These are phyloP conservation scores for Mitragyna speciosa DNA, from an alignment of 257 asterid genomes.

Conservation along the genomic window DNA sequence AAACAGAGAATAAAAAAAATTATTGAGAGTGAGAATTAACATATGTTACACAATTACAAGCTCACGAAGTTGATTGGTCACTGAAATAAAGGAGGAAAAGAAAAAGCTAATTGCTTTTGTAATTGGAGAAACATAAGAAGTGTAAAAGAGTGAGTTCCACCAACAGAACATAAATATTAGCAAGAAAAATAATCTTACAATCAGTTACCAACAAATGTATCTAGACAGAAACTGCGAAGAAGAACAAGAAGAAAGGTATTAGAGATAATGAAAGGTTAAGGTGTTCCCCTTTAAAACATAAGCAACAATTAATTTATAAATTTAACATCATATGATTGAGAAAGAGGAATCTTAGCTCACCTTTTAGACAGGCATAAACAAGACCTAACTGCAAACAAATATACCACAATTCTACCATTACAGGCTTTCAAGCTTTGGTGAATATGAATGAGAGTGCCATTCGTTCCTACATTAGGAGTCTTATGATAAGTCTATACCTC, in stretches of 20 bases:
- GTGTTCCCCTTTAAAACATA: not conserved
- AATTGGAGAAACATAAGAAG: not conserved
- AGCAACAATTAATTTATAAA: not conserved
- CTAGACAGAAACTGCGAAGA: not conserved
- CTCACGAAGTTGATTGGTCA: not conserved
- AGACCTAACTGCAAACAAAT: not conserved
- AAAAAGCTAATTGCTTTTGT: not conserved
- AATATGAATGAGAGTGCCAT: not conserved
- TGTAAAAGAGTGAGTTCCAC: not conserved
- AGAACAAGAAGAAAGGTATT: not conserved
- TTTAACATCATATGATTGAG: too few species aligned
- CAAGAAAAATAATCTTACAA: not conserved
- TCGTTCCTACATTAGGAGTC: not conserved
- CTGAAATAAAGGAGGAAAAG: not conserved
- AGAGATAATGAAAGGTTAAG: not conserved
- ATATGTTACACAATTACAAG: not conserved
- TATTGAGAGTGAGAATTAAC: not conserved
- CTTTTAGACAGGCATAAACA: not conserved
- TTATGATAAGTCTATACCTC: not conserved
- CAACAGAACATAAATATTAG: not conserved
- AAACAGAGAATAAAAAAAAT: too few species aligned
- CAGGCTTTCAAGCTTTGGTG: not conserved
- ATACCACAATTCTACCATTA: not conserved
- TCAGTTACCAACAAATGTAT: not conserved
- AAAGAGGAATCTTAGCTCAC: not conserved